Base-by-base conservation (phyloP, 2,329 filamentous ascomycete genomes). In the Colletotrichum eleusines region DNA sequence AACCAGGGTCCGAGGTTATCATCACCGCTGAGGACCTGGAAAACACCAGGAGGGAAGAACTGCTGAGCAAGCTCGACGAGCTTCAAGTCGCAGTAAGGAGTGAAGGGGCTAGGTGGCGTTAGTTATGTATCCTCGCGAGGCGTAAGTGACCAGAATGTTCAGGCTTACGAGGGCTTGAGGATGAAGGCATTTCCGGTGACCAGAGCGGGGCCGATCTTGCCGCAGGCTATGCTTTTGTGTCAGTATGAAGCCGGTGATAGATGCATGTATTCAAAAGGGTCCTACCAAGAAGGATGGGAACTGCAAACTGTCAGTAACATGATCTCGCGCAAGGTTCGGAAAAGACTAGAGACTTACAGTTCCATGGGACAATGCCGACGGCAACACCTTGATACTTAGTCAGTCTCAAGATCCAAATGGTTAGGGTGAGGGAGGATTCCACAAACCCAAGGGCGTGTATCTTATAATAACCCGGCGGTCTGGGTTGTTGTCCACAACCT, bases 21-120 rank as follows among this genome's bases (percentile, higher is more conserved):
- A 63, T 88, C 88, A 12, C 90, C 90, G 62, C 86, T 86, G 1
- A 92, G 79, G 0, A 82, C 86, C 75, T 91, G 89, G 11, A 91
- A 76, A n/a, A 92, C 87, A 48, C 90, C 90, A 0, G 87, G 85
- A 2, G 89, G 88, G 78, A 91, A 88, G 78, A 90, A 80, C 23
- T 84, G 76, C 69, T 87, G 83, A 0, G 84, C 87, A 2, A 92
- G 77, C 78, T 91, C 89, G 20, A 83, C 85, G 26, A 90, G 75
- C 78, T 91, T 91, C 50, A 92, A 80, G 11, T 81, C 80, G 2
- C 82, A 84, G 78, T 90, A 90, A 0, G 88, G 88, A 0, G 88
- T 88, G 76, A 86, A 89, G 0, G 86, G 86, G 31, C 64, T 71
- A 35, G n/a, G 35, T 20, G 42, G 31, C 26, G 0, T 84, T 33